Evolutionary conservation across 805 yeast species (phyloP), one percentile per base, ranked within the genome.

Genomic region (Zygoascus biomembranicola): DNA sequence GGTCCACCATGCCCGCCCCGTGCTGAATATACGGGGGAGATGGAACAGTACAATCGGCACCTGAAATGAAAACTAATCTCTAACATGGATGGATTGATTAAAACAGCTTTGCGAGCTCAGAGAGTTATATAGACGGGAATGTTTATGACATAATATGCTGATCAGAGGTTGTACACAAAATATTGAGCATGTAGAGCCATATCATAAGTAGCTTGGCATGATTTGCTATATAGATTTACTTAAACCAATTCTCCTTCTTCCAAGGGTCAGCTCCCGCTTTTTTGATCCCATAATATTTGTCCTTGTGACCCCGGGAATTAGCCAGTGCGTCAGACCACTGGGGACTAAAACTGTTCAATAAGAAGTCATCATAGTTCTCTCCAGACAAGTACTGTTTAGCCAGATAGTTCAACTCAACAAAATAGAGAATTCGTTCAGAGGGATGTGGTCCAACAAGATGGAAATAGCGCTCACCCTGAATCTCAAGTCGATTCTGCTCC

Each of bases 381-480:
- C 45, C 52, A 5, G 43, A 19, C 13, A 49, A 18, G 35, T 49
- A 49, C 32, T 49, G 51, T n/a, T 47, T 50, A 8, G 52, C 52
- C 2, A 49, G 45, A 20, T 49, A 39, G 20, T 49, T 49, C 26
- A 49, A 23, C 5, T 49, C 47, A 4, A 49, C 41, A 49, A 49
- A 49, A 23, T 39, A 49, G n/a, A 49, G 31, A 10, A 41, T 50
- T 19, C 43, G 43, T 4, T 49, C 52, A 16, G 52, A 37, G 2
- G 44, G 35, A 19, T 19, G 49, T 5, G 44, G 47, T 10, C 47
- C 47, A 6, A 49, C 26, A 48, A 23, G 28, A 23, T 23, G 28
- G 6, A 23, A 23, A 23, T 23, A 23, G 28, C 28, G 28, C 28
- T 23, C 28, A 4, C 28, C 28, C 28, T 23, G 28, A 3, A 23